Percentiles rank a stretch among this genome's conserved stretches.
These are phyloP conservation scores for Rhodotorula sp. DNA, from an alignment of 1,284 basidiomycete species.

Conservation along the genomic window DNA sequence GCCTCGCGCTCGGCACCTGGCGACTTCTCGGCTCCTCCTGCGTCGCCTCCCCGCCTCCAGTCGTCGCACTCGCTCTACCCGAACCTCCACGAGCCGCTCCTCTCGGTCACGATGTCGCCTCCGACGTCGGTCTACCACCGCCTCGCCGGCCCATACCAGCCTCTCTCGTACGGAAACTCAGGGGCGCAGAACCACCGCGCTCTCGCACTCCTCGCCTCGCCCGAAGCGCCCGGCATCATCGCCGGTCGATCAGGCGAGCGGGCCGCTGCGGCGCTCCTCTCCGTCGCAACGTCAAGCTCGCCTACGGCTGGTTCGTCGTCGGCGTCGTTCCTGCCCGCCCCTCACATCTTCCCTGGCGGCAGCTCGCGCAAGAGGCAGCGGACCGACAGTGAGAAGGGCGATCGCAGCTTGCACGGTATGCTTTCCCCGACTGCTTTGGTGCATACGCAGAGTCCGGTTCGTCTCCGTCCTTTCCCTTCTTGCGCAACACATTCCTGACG, in stretches of 20 bases:
- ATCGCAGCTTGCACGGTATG: conserved; percentile 3
- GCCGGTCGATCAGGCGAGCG: conserved; percentile 25
- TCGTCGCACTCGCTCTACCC: background rate
- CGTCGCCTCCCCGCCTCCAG: background rate
- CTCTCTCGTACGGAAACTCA: conserved; percentile 32
- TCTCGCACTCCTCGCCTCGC: conserved; percentile 41
- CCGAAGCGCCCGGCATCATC: conserved; percentile 42
- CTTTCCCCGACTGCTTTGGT: conserved; percentile 29
- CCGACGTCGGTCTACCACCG: conserved; percentile 43
- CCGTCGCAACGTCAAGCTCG: background rate
- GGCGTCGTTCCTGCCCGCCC: conserved; percentile 35
- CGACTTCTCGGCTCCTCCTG: background rate
- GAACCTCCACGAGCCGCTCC: conserved; percentile 21
- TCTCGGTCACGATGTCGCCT: conserved; percentile 35
- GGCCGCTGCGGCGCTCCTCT: background rate
- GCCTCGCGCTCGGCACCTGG: background rate
- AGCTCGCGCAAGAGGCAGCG: conserved; percentile 9
- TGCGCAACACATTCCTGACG: background rate
- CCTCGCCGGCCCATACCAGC: conserved; percentile 43
- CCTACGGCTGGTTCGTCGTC: background rate
- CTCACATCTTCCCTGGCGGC: conserved; percentile 29
- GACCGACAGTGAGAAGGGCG: conserved; percentile 32
- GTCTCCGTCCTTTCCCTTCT: background rate
- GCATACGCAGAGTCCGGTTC: conserved; percentile 39
- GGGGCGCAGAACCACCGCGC: conserved; percentile 30